These are phyloP conservation scores for Citrus reticulata DNA, from an alignment of 345 rosid species.

Conservation along the genomic window DNA sequence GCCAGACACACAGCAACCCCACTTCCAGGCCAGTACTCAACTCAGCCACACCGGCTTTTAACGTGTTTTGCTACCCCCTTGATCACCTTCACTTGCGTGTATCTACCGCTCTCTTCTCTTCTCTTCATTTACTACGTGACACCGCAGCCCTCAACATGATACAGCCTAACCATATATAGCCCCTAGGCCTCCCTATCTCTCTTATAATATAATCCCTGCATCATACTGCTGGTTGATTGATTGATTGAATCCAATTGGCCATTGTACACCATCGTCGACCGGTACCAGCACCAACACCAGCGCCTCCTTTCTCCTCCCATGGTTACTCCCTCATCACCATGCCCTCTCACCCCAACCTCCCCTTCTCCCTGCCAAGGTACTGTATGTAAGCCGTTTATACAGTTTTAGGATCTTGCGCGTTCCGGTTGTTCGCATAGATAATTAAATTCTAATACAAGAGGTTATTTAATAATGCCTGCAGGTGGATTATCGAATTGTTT, in stretches of 20 bases:
- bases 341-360: conserved; percentile 36
- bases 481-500: conserved; percentile 43
- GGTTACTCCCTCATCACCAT: conserved; percentile 38
- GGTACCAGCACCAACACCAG: neutral
- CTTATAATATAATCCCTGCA: too few relatives aligned
- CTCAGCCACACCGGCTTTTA: neutral
- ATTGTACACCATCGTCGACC: too few relatives aligned
- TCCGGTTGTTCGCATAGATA: too few relatives aligned
- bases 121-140: neutral
- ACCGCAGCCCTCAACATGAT: neutral
- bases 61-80: neutral
- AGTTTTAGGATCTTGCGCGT: too few relatives aligned
- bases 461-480: neutral
- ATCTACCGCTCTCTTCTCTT: neutral
- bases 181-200: too few relatives aligned
- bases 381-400: too few relatives aligned
- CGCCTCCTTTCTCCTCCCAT: conserved; percentile 24
- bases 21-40: too few relatives aligned
- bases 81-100: neutral
- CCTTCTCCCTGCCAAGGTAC: conserved; percentile 39
- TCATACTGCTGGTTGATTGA: too few relatives aligned
- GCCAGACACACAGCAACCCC: neutral
- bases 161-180: too few relatives aligned
- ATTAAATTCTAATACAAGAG: too few relatives aligned
- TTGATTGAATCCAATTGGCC: too few relatives aligned